A percentile compares a stretch with the other conserved stretches of the same genome.
These are phyloP conservation scores for Ajuga reptans DNA, from an alignment of 305 asterid genomes.

Conservation along the genomic window DNA sequence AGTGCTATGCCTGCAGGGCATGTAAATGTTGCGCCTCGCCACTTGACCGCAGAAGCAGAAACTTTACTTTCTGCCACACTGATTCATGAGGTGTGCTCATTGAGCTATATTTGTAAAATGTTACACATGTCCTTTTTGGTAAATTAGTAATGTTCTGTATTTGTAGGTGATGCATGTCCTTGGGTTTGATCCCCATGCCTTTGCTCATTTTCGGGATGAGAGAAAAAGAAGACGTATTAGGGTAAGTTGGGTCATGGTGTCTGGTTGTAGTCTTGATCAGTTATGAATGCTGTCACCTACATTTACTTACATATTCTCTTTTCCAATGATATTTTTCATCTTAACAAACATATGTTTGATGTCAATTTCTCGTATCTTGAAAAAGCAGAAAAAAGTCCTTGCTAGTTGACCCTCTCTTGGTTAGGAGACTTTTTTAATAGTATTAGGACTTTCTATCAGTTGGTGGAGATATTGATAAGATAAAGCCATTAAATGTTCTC, in stretches of 20 bases:
- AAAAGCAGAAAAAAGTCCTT: background rate
- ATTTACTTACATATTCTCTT: background rate
- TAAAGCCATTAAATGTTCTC: background rate
- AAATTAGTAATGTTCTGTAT: conserved; percentile 1
- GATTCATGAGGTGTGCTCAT: conserved; percentile 65
- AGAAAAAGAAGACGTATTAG: conserved; percentile 72
- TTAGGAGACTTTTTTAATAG: background rate
- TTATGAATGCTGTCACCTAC: background rate
- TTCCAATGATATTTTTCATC: background rate
- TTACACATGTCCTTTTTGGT: background rate
- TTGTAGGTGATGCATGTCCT: conserved; percentile 86
- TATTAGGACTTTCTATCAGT: background rate
- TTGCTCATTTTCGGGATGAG: conserved; percentile 92
- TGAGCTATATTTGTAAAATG: background rate
- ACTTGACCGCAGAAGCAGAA: conserved; percentile 95
- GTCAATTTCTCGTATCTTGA: background rate
- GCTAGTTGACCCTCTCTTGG: background rate
- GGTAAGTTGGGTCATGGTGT: conserved; percentile 36
- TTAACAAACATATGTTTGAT: background rate
- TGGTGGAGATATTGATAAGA: background rate
- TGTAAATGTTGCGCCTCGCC: conserved; percentile 96
- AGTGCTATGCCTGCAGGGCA: conserved; percentile 51
- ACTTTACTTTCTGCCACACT: conserved; percentile 85
- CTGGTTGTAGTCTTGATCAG: background rate
- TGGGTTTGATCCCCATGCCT: conserved; percentile 97